These are phyloP conservation scores for Schizochytrium sp. DNA, from an alignment of 108 stramenopile species.

Conservation along the genomic window DNA sequence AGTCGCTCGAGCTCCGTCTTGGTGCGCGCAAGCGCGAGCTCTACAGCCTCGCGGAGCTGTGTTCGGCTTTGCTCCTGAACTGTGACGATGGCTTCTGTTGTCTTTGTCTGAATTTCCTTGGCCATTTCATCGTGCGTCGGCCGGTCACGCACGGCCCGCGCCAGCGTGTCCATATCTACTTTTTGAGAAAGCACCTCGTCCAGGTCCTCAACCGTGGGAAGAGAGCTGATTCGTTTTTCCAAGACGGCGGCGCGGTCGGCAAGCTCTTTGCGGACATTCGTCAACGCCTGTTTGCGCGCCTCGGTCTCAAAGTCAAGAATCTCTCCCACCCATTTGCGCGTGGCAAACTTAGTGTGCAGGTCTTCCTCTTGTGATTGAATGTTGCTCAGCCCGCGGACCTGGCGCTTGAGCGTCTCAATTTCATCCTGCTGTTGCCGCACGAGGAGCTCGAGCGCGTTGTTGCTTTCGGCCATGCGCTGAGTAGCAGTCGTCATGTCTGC, in stretches of 20 bases:
- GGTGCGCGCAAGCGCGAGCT: not conserved
- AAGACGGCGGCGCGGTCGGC: not conserved
- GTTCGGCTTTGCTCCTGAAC: not conserved
- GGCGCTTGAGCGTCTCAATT: not conserved
- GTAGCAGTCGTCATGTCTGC: not conserved
- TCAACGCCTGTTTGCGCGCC: not conserved
- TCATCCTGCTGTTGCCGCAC: not conserved
- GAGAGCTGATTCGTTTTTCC: not conserved
- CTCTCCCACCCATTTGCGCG: not conserved
- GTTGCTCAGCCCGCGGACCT: not conserved
- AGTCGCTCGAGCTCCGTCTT: not conserved
- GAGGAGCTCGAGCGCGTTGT: not conserved
- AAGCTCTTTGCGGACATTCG: not conserved
- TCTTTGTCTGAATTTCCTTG: not conserved
- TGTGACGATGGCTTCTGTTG: not conserved
- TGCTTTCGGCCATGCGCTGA: slow-evolving; percentile 1
- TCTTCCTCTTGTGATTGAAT: not conserved
- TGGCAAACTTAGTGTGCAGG: not conserved
- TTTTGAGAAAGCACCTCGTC: not conserved
- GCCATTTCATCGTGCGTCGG: not conserved
- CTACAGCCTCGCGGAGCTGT: not conserved
- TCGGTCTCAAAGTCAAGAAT: not conserved
- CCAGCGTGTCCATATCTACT: not conserved
- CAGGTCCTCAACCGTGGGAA: not conserved
- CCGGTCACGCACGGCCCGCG: not conserved